These are phyloP conservation scores for Calocybe cyanea DNA, from an alignment of 768 basidiomycete species.

Conservation along the genomic window DNA sequence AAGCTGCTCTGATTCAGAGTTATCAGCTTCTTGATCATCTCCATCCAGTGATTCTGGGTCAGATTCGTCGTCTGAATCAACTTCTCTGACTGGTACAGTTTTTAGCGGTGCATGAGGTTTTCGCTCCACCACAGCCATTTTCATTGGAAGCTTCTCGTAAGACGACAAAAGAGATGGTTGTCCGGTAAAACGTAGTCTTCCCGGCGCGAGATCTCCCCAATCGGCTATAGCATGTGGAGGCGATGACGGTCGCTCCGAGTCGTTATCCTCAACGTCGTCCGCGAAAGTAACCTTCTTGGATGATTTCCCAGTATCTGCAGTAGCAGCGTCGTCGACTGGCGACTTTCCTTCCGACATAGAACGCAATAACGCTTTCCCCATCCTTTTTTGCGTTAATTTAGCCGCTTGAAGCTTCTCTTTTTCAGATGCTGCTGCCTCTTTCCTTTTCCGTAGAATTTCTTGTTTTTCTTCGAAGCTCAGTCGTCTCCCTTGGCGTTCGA, in stretches of 20 bases:
- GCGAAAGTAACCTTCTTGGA: slow-evolving; percentile 66
- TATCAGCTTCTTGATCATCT: slow-evolving; percentile 14
- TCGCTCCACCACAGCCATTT: slow-evolving; percentile 67
- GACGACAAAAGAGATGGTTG: slow-evolving; percentile 33
- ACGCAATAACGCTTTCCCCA: slow-evolving; percentile 65
- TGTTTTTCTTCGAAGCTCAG: slow-evolving; percentile 37
- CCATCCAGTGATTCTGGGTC: slow-evolving; percentile 27
- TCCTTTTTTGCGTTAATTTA: slow-evolving; percentile 67
- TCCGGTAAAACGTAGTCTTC: slow-evolving; percentile 38
- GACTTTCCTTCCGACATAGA: slow-evolving; percentile 39
- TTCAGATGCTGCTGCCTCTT: slow-evolving; percentile 40
- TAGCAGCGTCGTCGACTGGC: slow-evolving; percentile 30
- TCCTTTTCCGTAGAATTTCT: slow-evolving; percentile 48
- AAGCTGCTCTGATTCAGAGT: slow-evolving; percentile 27
- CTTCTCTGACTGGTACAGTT: slow-evolving; percentile 16
- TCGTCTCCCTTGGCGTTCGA: slow-evolving; percentile 37
- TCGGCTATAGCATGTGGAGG: slow-evolving; percentile 22
- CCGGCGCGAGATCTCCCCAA: slow-evolving; percentile 56
- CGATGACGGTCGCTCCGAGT: slow-evolving; percentile 9
- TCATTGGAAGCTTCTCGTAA: slow-evolving; percentile 51
- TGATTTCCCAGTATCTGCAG: slow-evolving; percentile 28
- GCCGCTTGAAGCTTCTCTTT: slow-evolving; percentile 35
- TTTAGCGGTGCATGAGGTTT: slow-evolving; percentile 30
- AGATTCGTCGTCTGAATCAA: slow-evolving; percentile 74
- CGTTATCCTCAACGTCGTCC: slow-evolving; percentile 28